These are phyloP conservation scores for Mucor mucedo DNA, from an alignment of 371 early-diverging fungal genomes.

Conservation along the genomic window DNA sequence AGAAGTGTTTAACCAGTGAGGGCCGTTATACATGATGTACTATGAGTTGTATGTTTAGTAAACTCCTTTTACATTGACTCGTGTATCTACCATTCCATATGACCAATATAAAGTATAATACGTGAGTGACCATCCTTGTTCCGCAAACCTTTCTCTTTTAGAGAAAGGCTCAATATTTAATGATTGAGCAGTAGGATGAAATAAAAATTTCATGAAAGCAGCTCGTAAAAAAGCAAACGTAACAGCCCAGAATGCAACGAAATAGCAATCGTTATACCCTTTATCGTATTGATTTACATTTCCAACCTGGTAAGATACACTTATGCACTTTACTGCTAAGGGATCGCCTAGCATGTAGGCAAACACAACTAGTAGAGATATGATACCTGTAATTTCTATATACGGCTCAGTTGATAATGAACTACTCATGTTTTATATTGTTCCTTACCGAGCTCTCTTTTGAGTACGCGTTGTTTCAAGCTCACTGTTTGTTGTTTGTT, in stretches of 20 bases:
- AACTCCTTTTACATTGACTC: background rate
- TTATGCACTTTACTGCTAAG: conserved; percentile 18
- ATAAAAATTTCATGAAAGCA: conserved; percentile 59
- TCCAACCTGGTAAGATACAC: conserved; percentile 10
- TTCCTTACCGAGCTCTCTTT: conserved; percentile 23
- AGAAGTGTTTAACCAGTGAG: conserved; percentile 72
- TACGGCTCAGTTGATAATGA: background rate
- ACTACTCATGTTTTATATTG: background rate
- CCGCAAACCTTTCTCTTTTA: conserved; percentile 69
- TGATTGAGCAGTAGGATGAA: conserved; percentile 60
- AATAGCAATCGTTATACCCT: conserved; percentile 62
- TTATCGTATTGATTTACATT: conserved; percentile 39
- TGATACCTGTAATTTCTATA: conserved; percentile 17
- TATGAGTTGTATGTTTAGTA: conserved; percentile 17
- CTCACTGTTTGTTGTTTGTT: conserved; percentile 17
- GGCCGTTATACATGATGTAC: conserved; percentile 64
- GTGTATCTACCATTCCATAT: conserved; percentile 60
- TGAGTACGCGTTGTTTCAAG: conserved; percentile 19
- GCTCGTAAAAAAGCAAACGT: conserved; percentile 75
- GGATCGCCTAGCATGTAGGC: conserved; percentile 12
- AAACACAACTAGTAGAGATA: conserved; percentile 3
- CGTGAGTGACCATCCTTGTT: conserved; percentile 64
- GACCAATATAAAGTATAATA: conserved; percentile 66
- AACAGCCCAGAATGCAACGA: conserved; percentile 69
- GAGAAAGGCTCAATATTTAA: conserved; percentile 53